These are phyloP conservation scores for Vanilla planifolia DNA, from an alignment of 106 monocot genomes.

Conservation along the genomic window DNA sequence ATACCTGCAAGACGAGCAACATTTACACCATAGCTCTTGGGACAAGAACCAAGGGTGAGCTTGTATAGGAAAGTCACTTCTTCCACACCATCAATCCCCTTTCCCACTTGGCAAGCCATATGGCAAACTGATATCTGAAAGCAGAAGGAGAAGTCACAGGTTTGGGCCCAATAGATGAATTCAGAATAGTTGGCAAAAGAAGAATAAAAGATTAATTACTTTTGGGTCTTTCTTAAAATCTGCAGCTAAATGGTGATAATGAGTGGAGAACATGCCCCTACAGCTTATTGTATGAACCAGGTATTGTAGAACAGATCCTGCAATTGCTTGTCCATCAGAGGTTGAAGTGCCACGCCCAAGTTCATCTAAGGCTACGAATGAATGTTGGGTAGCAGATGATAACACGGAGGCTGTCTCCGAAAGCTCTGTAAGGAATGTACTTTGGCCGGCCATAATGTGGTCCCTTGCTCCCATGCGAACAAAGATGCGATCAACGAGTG, in stretches of 20 bases:
- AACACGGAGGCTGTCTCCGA: constrained; percentile 89
- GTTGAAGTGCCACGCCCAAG: constrained; percentile 96
- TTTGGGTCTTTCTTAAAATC: constrained; percentile 54
- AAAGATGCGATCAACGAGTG: constrained; percentile 83
- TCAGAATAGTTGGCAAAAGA: neutral
- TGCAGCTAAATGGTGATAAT: constrained; percentile 74
- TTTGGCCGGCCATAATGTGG: constrained; percentile 87
- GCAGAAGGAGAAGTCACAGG: neutral
- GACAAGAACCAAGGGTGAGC: constrained; percentile 72
- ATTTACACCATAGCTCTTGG: constrained; percentile 97
- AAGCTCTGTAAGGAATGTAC: constrained; percentile 90
- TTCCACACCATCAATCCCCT: constrained; percentile 51
- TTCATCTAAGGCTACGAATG: constrained; percentile 90
- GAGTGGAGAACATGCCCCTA: constrained; percentile 92
- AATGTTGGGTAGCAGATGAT: constrained; percentile 77
- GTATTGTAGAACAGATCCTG: constrained; percentile 75
- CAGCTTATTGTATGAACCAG: constrained; percentile 50
- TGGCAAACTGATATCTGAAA: constrained; percentile 66
- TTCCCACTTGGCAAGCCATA: constrained; percentile 87
- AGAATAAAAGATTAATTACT: constrained; percentile 18
- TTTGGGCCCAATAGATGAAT: neutral
- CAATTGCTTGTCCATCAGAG: constrained; percentile 98
- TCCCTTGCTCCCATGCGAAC: constrained; percentile 96
- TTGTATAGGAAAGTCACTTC: constrained; percentile 89
- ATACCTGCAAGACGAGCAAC: constrained; percentile 94